phyloP scores from a whole-genome alignment of 192 early-diverging fungal species.

The Coemansia sp. region DNA sequence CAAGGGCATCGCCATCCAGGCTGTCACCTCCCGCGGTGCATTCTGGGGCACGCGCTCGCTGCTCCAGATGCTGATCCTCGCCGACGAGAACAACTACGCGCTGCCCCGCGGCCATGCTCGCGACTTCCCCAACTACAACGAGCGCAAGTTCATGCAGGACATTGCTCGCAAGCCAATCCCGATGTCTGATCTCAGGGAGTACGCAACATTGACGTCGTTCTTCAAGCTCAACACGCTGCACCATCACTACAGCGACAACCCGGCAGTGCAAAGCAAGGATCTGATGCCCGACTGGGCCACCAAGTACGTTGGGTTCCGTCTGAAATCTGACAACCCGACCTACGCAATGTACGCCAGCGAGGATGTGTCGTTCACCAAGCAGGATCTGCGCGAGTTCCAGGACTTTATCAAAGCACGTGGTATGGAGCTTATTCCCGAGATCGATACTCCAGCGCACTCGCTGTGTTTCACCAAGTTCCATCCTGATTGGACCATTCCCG shows the following conservation, averaged over 20 bases:
- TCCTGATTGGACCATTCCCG: slow-evolving; percentile 46
- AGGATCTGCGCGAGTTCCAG: slow-evolving; percentile 49
- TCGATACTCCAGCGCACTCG: slow-evolving; percentile 53
- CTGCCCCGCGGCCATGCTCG: slow-evolving; percentile 42
- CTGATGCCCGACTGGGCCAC: slow-evolving; percentile 37
- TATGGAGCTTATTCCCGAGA: slow-evolving; percentile 51
- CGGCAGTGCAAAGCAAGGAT: slow-evolving; percentile 32
- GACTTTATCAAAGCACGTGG: slow-evolving; percentile 50
- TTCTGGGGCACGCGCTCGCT: slow-evolving; percentile 54
- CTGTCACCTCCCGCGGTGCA: slow-evolving; percentile 40
- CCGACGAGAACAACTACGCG: slow-evolving; percentile 35
- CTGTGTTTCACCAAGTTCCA: slow-evolving; percentile 55
- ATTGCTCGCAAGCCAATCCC: slow-evolving; percentile 54
- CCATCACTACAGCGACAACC: slow-evolving; percentile 52
- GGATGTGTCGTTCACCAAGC: slow-evolving; percentile 44
- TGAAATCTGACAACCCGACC: slow-evolving; percentile 44
- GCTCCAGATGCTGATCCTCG: slow-evolving; percentile 53
- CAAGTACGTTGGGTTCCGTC: slow-evolving; percentile 52
- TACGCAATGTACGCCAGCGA: slow-evolving; percentile 46
- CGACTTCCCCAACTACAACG: slow-evolving; percentile 53
- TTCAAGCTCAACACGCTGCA: slow-evolving; percentile 57
- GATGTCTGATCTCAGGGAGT: slow-evolving; percentile 47
- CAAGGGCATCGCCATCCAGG: slow-evolving; percentile 41
- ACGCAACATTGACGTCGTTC: slow-evolving; percentile 46
- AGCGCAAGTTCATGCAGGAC: slow-evolving; percentile 51